A percentile compares a stretch with the other conserved stretches of the same genome.
These are phyloP conservation scores for Boletus rufocinnamomeus DNA, from an alignment of 768 basidiomycete genomes.

Conservation along the genomic window DNA sequence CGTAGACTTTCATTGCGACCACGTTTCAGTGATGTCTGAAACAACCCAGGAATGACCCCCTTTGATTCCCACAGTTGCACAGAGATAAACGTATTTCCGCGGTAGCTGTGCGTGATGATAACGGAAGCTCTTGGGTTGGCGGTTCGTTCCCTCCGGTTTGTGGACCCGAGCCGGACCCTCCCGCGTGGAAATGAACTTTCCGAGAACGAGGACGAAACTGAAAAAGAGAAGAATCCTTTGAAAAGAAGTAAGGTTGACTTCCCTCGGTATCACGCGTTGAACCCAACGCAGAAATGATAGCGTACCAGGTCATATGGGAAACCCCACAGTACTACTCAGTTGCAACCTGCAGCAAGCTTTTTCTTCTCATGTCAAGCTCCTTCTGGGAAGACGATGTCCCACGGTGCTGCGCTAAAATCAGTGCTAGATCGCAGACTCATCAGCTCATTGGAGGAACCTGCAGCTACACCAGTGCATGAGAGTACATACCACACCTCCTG, in stretches of 20 bases:
- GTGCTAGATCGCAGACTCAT: background rate
- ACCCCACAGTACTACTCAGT: background rate
- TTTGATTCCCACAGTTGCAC: background rate
- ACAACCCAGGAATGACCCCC: background rate
- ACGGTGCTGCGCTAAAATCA: background rate
- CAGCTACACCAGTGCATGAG: background rate
- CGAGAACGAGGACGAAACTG: background rate
- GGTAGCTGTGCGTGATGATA: background rate
- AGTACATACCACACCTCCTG: background rate
- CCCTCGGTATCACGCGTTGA: background rate
- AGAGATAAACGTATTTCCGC: background rate
- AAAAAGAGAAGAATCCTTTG: background rate
- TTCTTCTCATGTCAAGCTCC: slow-evolving; percentile 2
- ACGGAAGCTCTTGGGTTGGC: background rate
- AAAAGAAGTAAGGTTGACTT: background rate
- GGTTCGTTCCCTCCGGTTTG: background rate
- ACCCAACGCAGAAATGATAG: background rate
- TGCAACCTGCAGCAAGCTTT: background rate
- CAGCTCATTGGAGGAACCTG: background rate
- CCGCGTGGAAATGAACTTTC: background rate
- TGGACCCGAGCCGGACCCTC: background rate
- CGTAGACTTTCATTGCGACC: background rate
- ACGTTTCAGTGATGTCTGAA: background rate
- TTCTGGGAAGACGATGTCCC: background rate
- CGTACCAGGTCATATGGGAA: background rate